Evolutionary conservation across 2,329 filamentous ascomycete genomes (phyloP), one percentile per base, ranked within the genome.

Genomic region (Balansia obtecta): DNA sequence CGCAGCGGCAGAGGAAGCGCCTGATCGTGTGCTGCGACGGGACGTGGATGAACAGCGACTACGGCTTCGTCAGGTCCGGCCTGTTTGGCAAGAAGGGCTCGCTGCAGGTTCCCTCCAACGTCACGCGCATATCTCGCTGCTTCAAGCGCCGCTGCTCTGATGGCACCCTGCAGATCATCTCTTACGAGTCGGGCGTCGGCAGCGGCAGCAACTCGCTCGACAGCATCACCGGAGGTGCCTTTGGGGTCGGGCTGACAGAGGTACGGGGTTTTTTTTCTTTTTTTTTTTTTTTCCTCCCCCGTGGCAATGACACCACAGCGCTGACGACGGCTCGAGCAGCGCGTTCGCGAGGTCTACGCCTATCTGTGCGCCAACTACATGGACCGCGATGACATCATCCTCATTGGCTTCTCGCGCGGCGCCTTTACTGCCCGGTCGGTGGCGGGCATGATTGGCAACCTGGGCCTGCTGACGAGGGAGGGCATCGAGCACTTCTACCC

Each of bases 331-430:
- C 7, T 8, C 11, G 15, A 5, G 13, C 57, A 83, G 67, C 63
- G 68, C 51, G 73, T 84, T 49, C 73, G 78, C 12, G 79, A 82
- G 60, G 76, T 78, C 1, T 84, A 84, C 58, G 70, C 74, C 4
- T 83, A 82, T 58, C 66, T 83, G 2, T 80, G 77, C 50, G 73
- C 75, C 56, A 83, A 83, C 63, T 82, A 82, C 57, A 69, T 71
- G 49, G 71, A 73, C 49, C 76, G 76, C 2, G 77, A 81, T 53
- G 72, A 79, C 54, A 77, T 80, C 45, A 63, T 77, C 45, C 68
- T 80, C 30, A 61, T 79, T 30, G 77, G 77, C 3, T 81, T 77
- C 65, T 80, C 76, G 1, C 70, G 77, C 13, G 77, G 77, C 4
- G 77, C 77, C 4, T 81, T 79, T 56, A 81, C 76, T 0, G 76